Evolutionary conservation across 164 flowering plant species (phyloP), one percentile per base, ranked within the genome.

Genomic region (Litsea cubeba): DNA sequence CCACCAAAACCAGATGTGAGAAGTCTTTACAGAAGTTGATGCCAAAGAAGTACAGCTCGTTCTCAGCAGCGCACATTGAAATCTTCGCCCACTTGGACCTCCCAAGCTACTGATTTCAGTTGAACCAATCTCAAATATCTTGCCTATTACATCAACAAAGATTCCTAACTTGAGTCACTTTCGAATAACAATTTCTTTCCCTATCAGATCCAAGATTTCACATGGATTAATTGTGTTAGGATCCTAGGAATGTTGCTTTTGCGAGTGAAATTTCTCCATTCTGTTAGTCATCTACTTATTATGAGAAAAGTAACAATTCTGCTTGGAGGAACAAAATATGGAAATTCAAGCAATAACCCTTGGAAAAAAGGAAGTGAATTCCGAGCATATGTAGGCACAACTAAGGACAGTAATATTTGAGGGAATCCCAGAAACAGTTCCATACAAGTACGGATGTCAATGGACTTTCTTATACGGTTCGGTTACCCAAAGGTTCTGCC

Each of bases 81-180:
- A 79, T 81, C 99, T 81, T 74, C 74, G 85, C 20, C 86, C 90
- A 25, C 65, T 84, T 76, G 93, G 99, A 71, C 93, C 99, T 76
- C 93, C 92, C 84, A 95, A 64, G 82, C 93, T 93, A 82, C 99
- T 95, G 75, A 95, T 95, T 72, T 98, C 99, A 30, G 90, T 87
- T 5, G 98, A 91, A 32, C 99, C 99, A 69, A 91, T 90, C 86
- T 93, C 98, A 76, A 82, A 86, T 72, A 95, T 93, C 62, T 88
- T 89, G 72, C 97, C 99, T 93, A 72, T 77, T 80, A 57, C 26
- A 24, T 24, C 25, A 15, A 60, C 32, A 75, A 10, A 10, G 66
- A 25, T 17, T 14, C 18, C 1, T 28, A 50, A 65, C 25, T 2
- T 62, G 25, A 63, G 22, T 66, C 50, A 30, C 58, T 2, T 30